A percentile compares a stretch with the other conserved stretches of the same genome.
Conservation (phyloP, 1,139 yeast genomes). For the Arxiozyma telluris region DNA sequence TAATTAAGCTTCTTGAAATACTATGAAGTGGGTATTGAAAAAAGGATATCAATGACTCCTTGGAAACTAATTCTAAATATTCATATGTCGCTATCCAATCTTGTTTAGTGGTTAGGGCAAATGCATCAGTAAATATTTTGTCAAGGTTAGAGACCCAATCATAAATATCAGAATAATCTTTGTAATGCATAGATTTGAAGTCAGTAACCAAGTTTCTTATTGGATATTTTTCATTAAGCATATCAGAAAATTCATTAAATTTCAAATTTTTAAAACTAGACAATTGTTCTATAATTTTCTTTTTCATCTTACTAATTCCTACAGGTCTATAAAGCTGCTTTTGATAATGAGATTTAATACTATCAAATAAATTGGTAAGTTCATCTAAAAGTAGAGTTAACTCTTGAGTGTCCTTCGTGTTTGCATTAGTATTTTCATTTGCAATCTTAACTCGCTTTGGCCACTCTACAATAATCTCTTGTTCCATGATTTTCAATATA, state of each 20-base stretch:
- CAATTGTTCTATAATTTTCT: conserved; percentile 15
- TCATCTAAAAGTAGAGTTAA: conserved; percentile 35
- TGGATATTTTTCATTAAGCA: conserved; percentile 9
- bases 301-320: conserved; percentile 27
- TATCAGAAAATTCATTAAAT: conserved; percentile 13
- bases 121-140: conserved; percentile 49
- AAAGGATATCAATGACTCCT: conserved; percentile 44
- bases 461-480: conserved; percentile 65
- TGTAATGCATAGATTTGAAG: conserved; percentile 41
- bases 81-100: conserved; percentile 82
- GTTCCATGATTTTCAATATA: conserved; percentile 58
- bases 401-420: conserved; percentile 28
- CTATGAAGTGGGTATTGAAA: conserved; percentile 40
- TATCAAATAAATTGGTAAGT: conserved; percentile 53
- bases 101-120: conserved; percentile 49
- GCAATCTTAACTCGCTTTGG: conserved; percentile 34
- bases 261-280: conserved; percentile 15
- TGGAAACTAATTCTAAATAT: conserved; percentile 58
- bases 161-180: conserved; percentile 18
- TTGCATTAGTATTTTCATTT: conserved; percentile 3
- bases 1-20: conserved; percentile 14
- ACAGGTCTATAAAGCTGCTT: conserved; percentile 74
- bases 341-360: conserved; percentile 63
- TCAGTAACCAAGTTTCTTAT: conserved; percentile 16
- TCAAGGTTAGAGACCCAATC: conserved; percentile 54